A percentile compares a stretch with the other conserved stretches of the same genome.
These are phyloP conservation scores for Batkoa obscura DNA, from an alignment of 371 early-diverging fungal genomes.

Conservation along the genomic window DNA sequence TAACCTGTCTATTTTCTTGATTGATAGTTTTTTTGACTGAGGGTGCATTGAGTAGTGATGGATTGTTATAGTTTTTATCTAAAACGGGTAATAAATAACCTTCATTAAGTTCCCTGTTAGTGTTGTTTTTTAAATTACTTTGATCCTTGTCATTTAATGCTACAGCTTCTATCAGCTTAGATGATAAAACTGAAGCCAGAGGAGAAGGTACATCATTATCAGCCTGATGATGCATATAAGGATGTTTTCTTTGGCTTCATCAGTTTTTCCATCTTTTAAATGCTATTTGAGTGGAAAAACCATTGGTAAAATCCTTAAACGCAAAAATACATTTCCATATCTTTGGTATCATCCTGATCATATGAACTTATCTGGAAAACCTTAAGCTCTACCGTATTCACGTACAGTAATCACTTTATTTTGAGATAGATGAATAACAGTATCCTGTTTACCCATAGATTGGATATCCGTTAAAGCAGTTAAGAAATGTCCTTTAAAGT, in stretches of 20 bases:
- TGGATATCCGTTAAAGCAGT: slow-evolving; percentile 28
- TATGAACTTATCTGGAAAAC: slow-evolving; percentile 35
- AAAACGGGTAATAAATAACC: no score
- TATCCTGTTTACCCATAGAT: slow-evolving; percentile 34
- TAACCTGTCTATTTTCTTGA: no score
- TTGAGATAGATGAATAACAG: slow-evolving; percentile 33
- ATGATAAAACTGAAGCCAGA: slow-evolving; percentile 24
- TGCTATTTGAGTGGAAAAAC: no score
- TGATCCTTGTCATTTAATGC: background rate
- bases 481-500: slow-evolving; percentile 23
- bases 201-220: slow-evolving; percentile 44
- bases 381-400: slow-evolving; percentile 37
- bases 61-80: no score
- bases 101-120: no score
- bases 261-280: no score
- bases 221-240: slow-evolving; percentile 23
- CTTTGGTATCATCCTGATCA: slow-evolving; percentile 18
- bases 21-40: no score
- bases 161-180: slow-evolving; percentile 16
- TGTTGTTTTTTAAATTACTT: no score
- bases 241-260: no score
- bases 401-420: slow-evolving; percentile 27
- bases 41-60: no score
- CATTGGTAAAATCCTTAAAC: no score
- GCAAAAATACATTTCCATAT: background rate